phyloP scores from a whole-genome alignment of 257 asterid genomes.

The Dorcoceras hygrometricum region DNA sequence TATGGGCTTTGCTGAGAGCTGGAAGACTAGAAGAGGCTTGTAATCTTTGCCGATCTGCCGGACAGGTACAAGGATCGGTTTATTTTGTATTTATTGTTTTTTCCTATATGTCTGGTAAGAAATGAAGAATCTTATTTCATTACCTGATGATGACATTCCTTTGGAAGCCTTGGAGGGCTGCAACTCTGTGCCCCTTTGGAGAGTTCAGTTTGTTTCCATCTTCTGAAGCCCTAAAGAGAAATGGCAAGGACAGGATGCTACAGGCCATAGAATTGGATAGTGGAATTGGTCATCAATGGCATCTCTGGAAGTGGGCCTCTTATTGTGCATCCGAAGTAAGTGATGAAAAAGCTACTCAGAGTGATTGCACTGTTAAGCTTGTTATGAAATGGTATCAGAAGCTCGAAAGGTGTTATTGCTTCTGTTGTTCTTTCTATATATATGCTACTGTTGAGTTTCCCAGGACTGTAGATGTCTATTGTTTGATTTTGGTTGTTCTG shows the following conservation, averaged over 20 bases:
- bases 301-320: constrained; percentile 99
- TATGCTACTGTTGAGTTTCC: neutral
- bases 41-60: constrained; percentile 86
- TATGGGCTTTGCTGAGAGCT: constrained; percentile 87
- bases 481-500: constrained; percentile 18
- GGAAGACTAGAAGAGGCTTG: constrained; percentile 97
- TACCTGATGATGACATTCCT: constrained; percentile 29
- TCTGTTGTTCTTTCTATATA: constrained; percentile 6
- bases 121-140: constrained; percentile 23
- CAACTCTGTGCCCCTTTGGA: constrained; percentile 82
- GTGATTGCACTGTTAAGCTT: constrained; percentile 18
- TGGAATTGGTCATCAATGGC: constrained; percentile 89
- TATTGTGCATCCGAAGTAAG: constrained; percentile 97
- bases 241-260: constrained; percentile 78
- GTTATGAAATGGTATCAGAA: constrained; percentile 22
- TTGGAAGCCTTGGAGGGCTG: constrained; percentile 98
- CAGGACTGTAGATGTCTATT: constrained; percentile 19
- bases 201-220: constrained; percentile 72
- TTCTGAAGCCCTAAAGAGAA: constrained; percentile 65
- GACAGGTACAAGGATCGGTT: constrained; percentile 63
- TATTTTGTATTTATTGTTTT: constrained; percentile 21
- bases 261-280: constrained; percentile 94
- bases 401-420: constrained; percentile 19
- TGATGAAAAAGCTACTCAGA: constrained; percentile 17
- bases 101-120: constrained; percentile 10